Evolutionary conservation across 805 yeast species (phyloP), one percentile per base, ranked within the genome.

Genomic region (Saturnispora serradocipensis): DNA sequence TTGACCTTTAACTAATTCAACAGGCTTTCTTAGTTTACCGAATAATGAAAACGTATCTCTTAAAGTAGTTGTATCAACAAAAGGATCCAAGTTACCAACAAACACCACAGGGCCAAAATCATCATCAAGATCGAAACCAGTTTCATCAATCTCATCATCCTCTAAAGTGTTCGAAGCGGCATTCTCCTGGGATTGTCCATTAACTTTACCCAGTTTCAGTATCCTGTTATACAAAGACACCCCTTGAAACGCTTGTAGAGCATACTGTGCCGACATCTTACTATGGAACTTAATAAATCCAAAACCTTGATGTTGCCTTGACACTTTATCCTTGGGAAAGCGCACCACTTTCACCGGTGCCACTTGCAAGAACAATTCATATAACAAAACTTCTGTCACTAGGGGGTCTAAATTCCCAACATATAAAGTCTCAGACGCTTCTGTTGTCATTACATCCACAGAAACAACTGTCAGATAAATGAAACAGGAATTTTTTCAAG

Each of bases 351-450:
- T 72, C 2, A 91, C 76, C 0, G 96, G 96, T 0, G 91, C 89
- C 42, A 88, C 82, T 65, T 93, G 98, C 6, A 86, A 65, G 64
- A 89, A 82, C 20, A 93, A 74, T 65, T 93, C 99, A 61, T 83
- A 87, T 28, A 93, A 66, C 18, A 90, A 61, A 2, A 73, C 68
- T 59, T 87, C 96, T 1, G 82, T 80, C 5, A 82, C 95, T 46
- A 77, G 76, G 1, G 83, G 80, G 57, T 87, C 96, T 4, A 93
- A 67, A 58, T 89, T 88, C 0, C 97, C 97, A 15, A 89, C 75
- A 62, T 87, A 89, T 1, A 89, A 64, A 1, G 95, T 77, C 2
- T 81, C 78, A 40, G 79, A 34, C 13, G 34, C 27, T 5, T 28
- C 50, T 5, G 35, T 27, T 28, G 50, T 27, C 45, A 46, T 46